phyloP scores from a whole-genome alignment of 371 early-diverging fungal species.

The Fennellomyces sp. region DNA sequence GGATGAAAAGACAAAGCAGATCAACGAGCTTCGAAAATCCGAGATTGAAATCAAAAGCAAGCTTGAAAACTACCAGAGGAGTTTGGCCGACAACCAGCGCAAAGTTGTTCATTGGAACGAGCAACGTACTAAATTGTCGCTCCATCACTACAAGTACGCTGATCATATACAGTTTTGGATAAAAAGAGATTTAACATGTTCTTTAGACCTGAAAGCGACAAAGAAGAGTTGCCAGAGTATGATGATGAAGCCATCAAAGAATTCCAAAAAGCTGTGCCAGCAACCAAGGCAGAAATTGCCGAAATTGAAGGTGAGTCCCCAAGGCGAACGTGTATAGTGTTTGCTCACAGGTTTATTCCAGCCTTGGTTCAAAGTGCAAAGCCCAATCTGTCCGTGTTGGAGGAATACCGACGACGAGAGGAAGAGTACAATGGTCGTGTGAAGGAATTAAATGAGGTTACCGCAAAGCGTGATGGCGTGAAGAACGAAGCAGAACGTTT shows the following conservation, averaged over 20 bases:
- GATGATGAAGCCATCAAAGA: conserved; percentile 58
- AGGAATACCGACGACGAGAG: conserved; percentile 84
- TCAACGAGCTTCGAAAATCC: conserved; percentile 69
- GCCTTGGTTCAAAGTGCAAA: conserved; percentile 70
- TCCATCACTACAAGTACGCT: conserved; percentile 67
- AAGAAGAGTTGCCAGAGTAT: conserved; percentile 49
- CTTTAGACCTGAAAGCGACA: conserved; percentile 47
- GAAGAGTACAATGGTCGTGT: conserved; percentile 74
- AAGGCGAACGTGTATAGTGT: background rate
- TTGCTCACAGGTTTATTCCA: conserved; percentile 25
- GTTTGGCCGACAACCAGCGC: conserved; percentile 50
- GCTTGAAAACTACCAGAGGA: conserved; percentile 61
- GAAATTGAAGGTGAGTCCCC: conserved; percentile 44
- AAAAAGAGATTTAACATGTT: no score
- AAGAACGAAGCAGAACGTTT: conserved; percentile 79
- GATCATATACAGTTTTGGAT: background rate
- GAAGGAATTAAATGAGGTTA: conserved; percentile 78
- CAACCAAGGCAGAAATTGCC: conserved; percentile 45
- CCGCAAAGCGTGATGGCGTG: conserved; percentile 71
- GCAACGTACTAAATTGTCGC: conserved; percentile 49
- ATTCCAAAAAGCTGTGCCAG: conserved; percentile 32
- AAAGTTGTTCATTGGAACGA: conserved; percentile 58
- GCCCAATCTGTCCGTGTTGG: conserved; percentile 89
- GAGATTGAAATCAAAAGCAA: conserved; percentile 69
- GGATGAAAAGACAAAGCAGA: conserved; percentile 63